Conservation (phyloP, 2,329 filamentous ascomycete species). For the Fusarium sp. region DNA sequence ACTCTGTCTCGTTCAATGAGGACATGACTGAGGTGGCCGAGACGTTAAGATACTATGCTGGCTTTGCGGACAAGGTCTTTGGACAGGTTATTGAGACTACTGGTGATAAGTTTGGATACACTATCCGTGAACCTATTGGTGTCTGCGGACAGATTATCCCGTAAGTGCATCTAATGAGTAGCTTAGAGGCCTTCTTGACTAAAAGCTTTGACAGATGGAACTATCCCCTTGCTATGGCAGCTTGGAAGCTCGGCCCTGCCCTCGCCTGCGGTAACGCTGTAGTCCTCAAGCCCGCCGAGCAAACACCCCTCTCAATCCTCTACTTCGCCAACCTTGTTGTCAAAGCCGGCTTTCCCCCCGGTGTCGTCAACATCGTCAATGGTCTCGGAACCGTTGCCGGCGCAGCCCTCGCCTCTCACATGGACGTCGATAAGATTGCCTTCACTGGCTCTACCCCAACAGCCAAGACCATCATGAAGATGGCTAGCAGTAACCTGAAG, state of each 20-base stretch:
- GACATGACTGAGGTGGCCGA: slow-evolving; percentile 64
- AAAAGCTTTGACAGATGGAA: slow-evolving; percentile 63
- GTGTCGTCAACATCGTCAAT: slow-evolving; percentile 81
- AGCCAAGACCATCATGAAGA: slow-evolving; percentile 79
- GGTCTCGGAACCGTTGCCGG: slow-evolving; percentile 76
- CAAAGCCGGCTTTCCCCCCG: slow-evolving; percentile 80
- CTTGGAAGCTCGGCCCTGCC: slow-evolving; percentile 81
- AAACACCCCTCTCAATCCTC: slow-evolving; percentile 73
- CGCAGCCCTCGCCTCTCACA: slow-evolving; percentile 73
- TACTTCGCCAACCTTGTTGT: slow-evolving; percentile 74
- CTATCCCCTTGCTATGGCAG: slow-evolving; percentile 61
- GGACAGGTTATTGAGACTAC: slow-evolving; percentile 80
- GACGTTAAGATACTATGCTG: slow-evolving; percentile 77
- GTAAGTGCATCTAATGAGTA: not conserved
- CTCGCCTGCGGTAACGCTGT: slow-evolving; percentile 72
- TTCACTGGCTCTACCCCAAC: slow-evolving; percentile 82
- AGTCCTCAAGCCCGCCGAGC: slow-evolving; percentile 73
- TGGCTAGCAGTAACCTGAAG: slow-evolving; percentile 72
- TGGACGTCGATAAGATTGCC: slow-evolving; percentile 78
- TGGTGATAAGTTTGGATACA: slow-evolving; percentile 77
- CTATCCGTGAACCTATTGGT: slow-evolving; percentile 78
- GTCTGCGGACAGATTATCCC: slow-evolving; percentile 81
- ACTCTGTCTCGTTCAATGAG: slow-evolving; percentile 70
- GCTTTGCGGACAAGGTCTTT: slow-evolving; percentile 82
- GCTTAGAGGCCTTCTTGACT: accelerated